A percentile compares a stretch with the other conserved stretches of the same genome.
phyloP scores from a whole-genome alignment of 2,329 filamentous ascomycete genomes.

The Sordariomycetes sp. region DNA sequence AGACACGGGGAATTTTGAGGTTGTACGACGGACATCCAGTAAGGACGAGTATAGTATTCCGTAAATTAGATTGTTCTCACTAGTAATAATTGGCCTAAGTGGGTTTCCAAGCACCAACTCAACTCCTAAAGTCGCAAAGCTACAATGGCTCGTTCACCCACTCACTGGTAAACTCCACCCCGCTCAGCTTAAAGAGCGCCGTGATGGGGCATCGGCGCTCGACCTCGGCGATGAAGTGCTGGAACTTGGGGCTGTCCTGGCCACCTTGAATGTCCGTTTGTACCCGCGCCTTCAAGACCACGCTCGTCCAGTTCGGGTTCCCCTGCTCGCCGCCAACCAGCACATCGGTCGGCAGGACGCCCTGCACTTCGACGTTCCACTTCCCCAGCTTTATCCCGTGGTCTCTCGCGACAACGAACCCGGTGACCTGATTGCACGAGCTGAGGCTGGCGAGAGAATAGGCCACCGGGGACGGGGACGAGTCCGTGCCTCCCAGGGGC shows the following conservation, averaged over 20 bases:
- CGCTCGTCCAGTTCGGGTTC: constrained; percentile 17
- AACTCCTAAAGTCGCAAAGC: background rate
- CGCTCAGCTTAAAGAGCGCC: constrained; percentile 16
- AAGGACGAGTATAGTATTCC: too few species aligned
- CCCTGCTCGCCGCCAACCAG: constrained; percentile 15
- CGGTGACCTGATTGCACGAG: constrained; percentile 19
- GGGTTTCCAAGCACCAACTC: too few species aligned
- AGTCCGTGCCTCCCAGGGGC: constrained; percentile 15
- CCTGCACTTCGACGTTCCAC: constrained; percentile 15
- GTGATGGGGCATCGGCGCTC: constrained; percentile 18
- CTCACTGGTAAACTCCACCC: constrained; percentile 12
- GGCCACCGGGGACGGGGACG: constrained; percentile 16
- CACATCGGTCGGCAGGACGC: constrained; percentile 12
- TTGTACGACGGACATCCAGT: too few species aligned
- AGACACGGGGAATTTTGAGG: too few species aligned
- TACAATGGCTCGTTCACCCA: constrained; percentile 14
- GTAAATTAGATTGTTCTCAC: too few species aligned
- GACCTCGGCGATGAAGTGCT: constrained; percentile 13
- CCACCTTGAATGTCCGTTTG: constrained; percentile 14
- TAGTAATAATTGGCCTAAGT: too few species aligned
- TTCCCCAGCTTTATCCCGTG: constrained; percentile 14
- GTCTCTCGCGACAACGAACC: constrained; percentile 15
- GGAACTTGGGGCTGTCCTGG: constrained; percentile 9
- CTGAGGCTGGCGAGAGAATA: constrained; percentile 17
- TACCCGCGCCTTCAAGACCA: constrained; percentile 11